phyloP scores from a whole-genome alignment of 331 rosid genomes.

The Acacia concinna region DNA sequence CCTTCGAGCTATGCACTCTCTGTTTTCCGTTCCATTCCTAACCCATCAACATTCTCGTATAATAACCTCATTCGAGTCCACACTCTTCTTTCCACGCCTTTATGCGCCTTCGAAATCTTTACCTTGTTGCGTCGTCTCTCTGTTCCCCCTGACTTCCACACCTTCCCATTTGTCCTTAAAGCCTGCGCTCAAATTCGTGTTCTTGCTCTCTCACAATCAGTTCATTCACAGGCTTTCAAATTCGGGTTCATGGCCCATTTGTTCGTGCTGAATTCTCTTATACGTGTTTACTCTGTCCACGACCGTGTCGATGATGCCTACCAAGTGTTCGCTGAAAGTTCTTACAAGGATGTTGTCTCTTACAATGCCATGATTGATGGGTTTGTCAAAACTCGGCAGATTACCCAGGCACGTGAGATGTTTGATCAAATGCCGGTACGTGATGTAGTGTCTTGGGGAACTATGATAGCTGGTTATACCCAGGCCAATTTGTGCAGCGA shows the following conservation, averaged over 20 bases:
- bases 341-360: slow-evolving; percentile 49
- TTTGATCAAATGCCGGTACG: slow-evolving; percentile 57
- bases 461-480: slow-evolving; percentile 67
- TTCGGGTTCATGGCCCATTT: slow-evolving; percentile 47
- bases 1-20: slow-evolving; percentile 45
- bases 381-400: slow-evolving; percentile 46
- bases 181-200: slow-evolving; percentile 48
- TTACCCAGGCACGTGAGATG: slow-evolving; percentile 44
- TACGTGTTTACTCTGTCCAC: slow-evolving; percentile 45
- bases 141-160: slow-evolving; percentile 67
- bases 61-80: slow-evolving; percentile 69
- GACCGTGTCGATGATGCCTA: slow-evolving; percentile 36
- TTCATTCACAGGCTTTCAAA: slow-evolving; percentile 61
- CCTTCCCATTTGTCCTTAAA: slow-evolving; percentile 66
- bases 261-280: slow-evolving; percentile 53
- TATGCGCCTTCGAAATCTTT: slow-evolving; percentile 48
- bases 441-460: slow-evolving; percentile 68
- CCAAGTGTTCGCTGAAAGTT: slow-evolving; percentile 41
- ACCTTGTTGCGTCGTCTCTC: slow-evolving; percentile 49
- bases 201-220: slow-evolving; percentile 37
- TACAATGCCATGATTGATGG: slow-evolving; percentile 63
- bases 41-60: slow-evolving; percentile 61
- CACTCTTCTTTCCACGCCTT: slow-evolving; percentile 55
- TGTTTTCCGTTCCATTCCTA: slow-evolving; percentile 52
- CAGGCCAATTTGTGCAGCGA: slow-evolving; percentile 40